A percentile compares a stretch with the other conserved stretches of the same genome.
Conservation (phyloP, 805 yeast species). For the Hanseniaspora pseudoguilliermondii region DNA sequence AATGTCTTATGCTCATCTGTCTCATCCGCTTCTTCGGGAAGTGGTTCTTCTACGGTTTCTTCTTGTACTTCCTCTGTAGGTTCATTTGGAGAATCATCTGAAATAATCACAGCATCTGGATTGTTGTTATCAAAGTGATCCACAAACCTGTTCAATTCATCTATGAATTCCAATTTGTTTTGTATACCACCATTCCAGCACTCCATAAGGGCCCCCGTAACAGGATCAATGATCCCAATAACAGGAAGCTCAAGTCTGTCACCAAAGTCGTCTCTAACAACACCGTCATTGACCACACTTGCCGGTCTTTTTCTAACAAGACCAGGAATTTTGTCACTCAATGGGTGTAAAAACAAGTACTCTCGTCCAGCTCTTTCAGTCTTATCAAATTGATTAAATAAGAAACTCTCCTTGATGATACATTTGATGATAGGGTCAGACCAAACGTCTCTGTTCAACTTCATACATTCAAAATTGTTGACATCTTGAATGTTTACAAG, state of each 20-base stretch:
- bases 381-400: constrained; percentile 73
- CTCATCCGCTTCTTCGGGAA: constrained; percentile 30
- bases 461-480: constrained; percentile 76
- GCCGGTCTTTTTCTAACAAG: background rate
- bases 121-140: constrained; percentile 13
- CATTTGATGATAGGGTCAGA: constrained; percentile 52
- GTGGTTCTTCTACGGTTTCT: constrained; percentile 15
- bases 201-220: constrained; percentile 81
- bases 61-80: constrained; percentile 16
- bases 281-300: background rate
- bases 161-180: constrained; percentile 43
- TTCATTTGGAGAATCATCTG: constrained; percentile 3
- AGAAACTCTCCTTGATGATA: constrained; percentile 51
- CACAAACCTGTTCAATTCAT: constrained; percentile 53
- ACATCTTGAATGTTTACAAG: constrained; percentile 78
- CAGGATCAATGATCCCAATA: constrained; percentile 82
- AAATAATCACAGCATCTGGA: constrained; percentile 1
- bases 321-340: constrained; percentile 30
- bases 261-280: background rate
- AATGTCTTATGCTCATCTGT: constrained; percentile 39
- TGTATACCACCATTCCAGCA: constrained; percentile 65
- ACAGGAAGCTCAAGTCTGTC: constrained; percentile 47
- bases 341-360: constrained; percentile 61
- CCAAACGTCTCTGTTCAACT: constrained; percentile 89
- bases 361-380: constrained; percentile 64